Evolutionary conservation across 257 asterid genomes (phyloP).

Genomic region (Mentha longifolia): DNA sequence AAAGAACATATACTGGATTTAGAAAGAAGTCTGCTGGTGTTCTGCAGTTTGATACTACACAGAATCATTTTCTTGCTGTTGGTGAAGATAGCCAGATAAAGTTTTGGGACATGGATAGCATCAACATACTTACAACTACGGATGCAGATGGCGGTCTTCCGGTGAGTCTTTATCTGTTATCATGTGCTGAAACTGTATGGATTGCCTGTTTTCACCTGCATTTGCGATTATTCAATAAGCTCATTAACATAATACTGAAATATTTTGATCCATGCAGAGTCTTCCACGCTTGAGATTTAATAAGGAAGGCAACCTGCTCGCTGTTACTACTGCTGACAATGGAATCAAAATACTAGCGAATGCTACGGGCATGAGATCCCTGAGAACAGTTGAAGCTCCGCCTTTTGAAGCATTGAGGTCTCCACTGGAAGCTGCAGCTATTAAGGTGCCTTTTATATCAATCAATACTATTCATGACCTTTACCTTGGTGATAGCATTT

Average conservation of each 20-base stretch:
- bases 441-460: constrained; percentile 58
- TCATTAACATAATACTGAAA: constrained; percentile 27
- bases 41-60: constrained; percentile 93
- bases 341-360: constrained; percentile 91
- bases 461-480: constrained; percentile 23
- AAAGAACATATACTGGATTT: constrained; percentile 83
- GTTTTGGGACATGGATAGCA: constrained; percentile 98
- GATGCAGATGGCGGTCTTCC: constrained; percentile 97
- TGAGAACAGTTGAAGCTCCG: constrained; percentile 73
- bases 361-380: constrained; percentile 79
- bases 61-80: constrained; percentile 91
- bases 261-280: constrained; percentile 52
- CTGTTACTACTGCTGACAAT: constrained; percentile 87
- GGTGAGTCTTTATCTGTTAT: constrained; percentile 50
- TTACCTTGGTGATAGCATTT: constrained; percentile 23
- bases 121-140: constrained; percentile 57
- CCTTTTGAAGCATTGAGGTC: constrained; percentile 82
- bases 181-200: constrained; percentile 18
- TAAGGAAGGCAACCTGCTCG: constrained; percentile 95
- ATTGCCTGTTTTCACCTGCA: constrained; percentile 1
- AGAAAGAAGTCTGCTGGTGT: constrained; percentile 81
- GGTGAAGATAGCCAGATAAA: constrained; percentile 96
- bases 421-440: constrained; percentile 77
- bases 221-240: constrained; percentile 4
- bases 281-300: constrained; percentile 93